Percentiles rank a stretch among this genome's conserved stretches.
Evolutionary conservation across 2,329 filamentous ascomycete species (phyloP).

Genomic region (Aureobasidium uvarum): DNA sequence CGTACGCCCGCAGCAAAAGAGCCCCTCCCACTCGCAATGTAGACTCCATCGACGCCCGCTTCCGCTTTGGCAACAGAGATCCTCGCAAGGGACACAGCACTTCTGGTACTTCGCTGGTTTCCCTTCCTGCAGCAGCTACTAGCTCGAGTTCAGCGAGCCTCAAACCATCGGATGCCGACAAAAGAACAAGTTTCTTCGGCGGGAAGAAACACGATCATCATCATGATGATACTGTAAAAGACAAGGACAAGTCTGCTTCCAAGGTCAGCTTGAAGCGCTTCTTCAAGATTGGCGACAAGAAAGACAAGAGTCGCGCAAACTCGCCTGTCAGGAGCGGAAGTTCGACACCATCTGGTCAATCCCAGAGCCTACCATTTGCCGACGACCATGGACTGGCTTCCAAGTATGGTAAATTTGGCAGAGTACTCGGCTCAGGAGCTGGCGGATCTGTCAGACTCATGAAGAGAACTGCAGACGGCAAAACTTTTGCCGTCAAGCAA

Average conservation of each 20-base stretch:
- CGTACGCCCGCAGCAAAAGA: conserved; percentile 79
- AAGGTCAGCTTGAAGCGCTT: conserved; percentile 98
- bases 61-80: conserved; percentile 78
- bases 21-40: conserved; percentile 65
- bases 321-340: conserved; percentile 36
- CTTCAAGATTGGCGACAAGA: conserved; percentile 72
- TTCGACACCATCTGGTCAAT: conserved; percentile 39
- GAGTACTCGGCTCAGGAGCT: conserved; percentile 87
- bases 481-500: conserved; percentile 96
- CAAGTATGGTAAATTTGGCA: conserved; percentile 95
- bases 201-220: conserved; percentile 55
- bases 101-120: conserved; percentile 30
- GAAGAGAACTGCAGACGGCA: conserved; percentile 88
- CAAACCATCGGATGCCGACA: conserved; percentile 41
- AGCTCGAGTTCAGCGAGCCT: conserved; percentile 27
- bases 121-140: conserved; percentile 26
- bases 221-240: conserved; percentile 43
- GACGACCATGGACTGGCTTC: conserved; percentile 88
- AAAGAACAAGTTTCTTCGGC: conserved; percentile 56
- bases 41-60: conserved; percentile 71
- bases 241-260: conserved; percentile 57
- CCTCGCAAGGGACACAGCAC: conserved; percentile 53
- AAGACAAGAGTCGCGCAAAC: conserved; percentile 43
- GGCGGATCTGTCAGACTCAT: conserved; percentile 92
- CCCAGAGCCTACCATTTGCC: conserved; percentile 67